phyloP scores from a whole-genome alignment of 306 rosid species.

The Quercus mongolica region DNA sequence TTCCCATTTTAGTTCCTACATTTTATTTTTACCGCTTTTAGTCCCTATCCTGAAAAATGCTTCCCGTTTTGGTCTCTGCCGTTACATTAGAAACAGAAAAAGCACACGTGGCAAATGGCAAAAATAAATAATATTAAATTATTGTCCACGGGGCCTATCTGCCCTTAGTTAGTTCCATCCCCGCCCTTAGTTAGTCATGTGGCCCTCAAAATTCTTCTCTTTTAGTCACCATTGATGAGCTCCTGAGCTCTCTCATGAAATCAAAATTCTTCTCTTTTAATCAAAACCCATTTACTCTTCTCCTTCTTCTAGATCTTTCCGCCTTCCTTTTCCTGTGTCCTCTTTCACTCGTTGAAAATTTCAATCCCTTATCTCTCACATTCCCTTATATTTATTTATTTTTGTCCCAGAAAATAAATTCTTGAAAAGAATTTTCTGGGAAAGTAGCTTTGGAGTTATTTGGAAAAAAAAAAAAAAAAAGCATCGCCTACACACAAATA shows the following conservation, averaged over 20 bases:
- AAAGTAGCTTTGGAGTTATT: conserved; percentile 12
- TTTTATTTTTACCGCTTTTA: too few relatives aligned
- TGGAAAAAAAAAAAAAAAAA: not conserved
- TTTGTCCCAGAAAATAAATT: not conserved
- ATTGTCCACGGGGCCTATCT: too few relatives aligned
- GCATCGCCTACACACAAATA: too few relatives aligned
- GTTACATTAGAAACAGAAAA: too few relatives aligned
- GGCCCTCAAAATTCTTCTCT: not conserved
- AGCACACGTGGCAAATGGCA: too few relatives aligned
- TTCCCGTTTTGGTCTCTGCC: too few relatives aligned
- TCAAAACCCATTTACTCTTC: not conserved
- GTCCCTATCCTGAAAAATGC: too few relatives aligned
- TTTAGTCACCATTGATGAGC: conserved; percentile 46
- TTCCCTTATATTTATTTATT: not conserved
- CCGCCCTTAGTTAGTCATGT: too few relatives aligned
- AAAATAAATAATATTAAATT: too few relatives aligned
- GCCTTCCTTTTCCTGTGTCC: not conserved
- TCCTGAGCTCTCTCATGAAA: conserved; percentile 58
- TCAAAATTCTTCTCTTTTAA: conserved; percentile 5
- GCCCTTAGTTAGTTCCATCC: too few relatives aligned
- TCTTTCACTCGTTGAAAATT: not conserved
- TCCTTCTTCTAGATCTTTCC: not conserved
- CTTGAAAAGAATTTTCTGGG: conserved; percentile 6
- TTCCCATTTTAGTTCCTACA: too few relatives aligned
- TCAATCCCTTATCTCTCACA: not conserved